Base-by-base conservation (phyloP, 306 rosid species). In the Delonix regia region DNA sequence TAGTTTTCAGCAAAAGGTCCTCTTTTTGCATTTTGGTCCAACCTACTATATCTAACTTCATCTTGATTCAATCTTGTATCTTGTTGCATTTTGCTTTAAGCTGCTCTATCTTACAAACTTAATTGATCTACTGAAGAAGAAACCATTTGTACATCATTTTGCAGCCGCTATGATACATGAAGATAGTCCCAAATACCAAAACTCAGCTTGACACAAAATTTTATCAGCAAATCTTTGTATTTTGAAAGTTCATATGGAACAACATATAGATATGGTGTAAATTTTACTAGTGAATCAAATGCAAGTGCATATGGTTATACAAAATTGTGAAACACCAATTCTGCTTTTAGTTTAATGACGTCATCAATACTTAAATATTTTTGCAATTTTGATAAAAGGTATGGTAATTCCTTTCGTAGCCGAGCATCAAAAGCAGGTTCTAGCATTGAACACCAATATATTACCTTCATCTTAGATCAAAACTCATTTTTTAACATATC, bases 231-330 rank as follows among this genome's bases (percentile, higher is more conserved):
- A 78, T 90, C 93, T 83, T 86, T 94, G 87, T 83, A 94, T 75
- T 85, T 93, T 5, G 97, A 83, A 77, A 94, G 84, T 85, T 94
- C 99, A 75, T 97, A 89, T 28, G 99, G 97, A 80, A 94, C 99
- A 10, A 90, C 99, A 86, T 90, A 92, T 75, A 94, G 76, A 82
- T 92, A 94, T 82, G 99, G 99, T 78, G 95, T 84, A 78, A 90
- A 94, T 78, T 94, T 94, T 85, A 94, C 99, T 49, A 97, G 97
- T 10, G 99, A 92, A 80, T 94, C 99, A 91, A 94, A 94, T 48
- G 99, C 99, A 73, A 94, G 99, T 47, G 85, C 92, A 83, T 78
- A 78, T 68, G 97, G 87, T 77, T 84, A 84, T 63, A 94, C 93
- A 86, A 94, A 94, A 87, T 92, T 97, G 92, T 65, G 97, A 78